These are phyloP conservation scores for Dissophora ornata DNA, from an alignment of 192 early-diverging fungal species.

Conservation along the genomic window DNA sequence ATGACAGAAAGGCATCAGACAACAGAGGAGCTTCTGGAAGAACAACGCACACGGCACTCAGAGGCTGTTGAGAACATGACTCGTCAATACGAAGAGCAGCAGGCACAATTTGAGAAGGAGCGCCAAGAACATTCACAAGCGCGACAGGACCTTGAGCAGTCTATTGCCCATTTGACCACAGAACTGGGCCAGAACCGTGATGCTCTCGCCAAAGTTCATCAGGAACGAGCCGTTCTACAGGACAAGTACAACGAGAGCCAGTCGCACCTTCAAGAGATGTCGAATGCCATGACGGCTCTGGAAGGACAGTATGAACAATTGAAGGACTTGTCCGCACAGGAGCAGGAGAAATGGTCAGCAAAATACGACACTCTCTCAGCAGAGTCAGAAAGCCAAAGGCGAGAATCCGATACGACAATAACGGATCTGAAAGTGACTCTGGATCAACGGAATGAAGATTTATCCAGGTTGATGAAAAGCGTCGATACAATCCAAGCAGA, in stretches of 20 bases:
- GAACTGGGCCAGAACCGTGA: constrained; percentile 39
- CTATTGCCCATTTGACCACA: constrained; percentile 16
- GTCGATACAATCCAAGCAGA: constrained; percentile 26
- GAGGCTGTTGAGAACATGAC: constrained; percentile 33
- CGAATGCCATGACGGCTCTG: constrained; percentile 1
- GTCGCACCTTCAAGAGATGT: constrained; percentile 11
- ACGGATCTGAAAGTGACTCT: constrained; percentile 2
- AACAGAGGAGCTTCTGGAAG: neutral
- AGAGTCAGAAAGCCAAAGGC: neutral
- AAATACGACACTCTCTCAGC: constrained; percentile 8
- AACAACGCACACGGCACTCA: constrained; percentile 10
- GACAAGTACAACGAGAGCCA: constrained; percentile 27
- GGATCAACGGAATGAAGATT: constrained; percentile 9
- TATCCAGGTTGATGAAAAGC: constrained; percentile 14
- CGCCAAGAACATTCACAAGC: constrained; percentile 16
- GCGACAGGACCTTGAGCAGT: constrained; percentile 20
- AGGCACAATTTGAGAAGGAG: constrained; percentile 16
- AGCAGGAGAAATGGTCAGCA: constrained; percentile 6
- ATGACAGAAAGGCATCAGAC: constrained; percentile 13
- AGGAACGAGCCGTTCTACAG: constrained; percentile 6
- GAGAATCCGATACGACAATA: neutral
- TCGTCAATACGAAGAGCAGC: constrained; percentile 22
- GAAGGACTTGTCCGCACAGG: neutral
- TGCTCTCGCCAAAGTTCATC: constrained; percentile 17
- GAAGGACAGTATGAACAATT: constrained; percentile 10